Evolutionary conservation across 257 asterid species (phyloP), one percentile per base, ranked within the genome.

Genomic region (Fraxinus excelsior): DNA sequence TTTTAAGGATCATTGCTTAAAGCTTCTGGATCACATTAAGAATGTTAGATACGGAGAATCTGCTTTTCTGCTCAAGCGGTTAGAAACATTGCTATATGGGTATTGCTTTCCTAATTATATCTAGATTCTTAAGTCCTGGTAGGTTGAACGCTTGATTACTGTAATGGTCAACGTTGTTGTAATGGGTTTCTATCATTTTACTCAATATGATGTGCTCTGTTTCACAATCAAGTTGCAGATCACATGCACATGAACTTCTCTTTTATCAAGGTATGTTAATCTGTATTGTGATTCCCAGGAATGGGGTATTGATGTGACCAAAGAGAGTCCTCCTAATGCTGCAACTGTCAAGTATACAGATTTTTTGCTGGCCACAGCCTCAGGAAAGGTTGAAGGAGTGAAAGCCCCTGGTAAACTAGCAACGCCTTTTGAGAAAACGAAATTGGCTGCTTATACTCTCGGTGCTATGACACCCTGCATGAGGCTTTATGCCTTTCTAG

Each of bases 381-480:
- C 93, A 5, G 99, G 99, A 85, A 92, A 86, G 87, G 80, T 91
- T 81, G 94, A 91, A 37, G 97, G 96, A 64, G 80, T 87, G 79
- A 91, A 90, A 88, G 90, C 90, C 82, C 94, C 86, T 82, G 96
- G 97, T 53, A 89, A 88, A 84, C 88, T 93, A 68, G 96, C 87
- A 3, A 96, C 99, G 38, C 98, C 97, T 73, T 96, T 90, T 84
- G 97, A 96, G 93, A 96, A 87, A 83, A 96, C 97, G 78, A 96
- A 91, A 84, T 85, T 96, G 80, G 96, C 99, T 1, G 97, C 98
- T 76, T 96, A 93, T 79, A 86, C 98, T 78, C 85, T 96, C 82
- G 97, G 97, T 80, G 97, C 99, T 77, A 87, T 96, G 96, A 82
- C 96, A 78, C 98, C 99, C 77, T 91, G 96, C 88, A 85, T 91